Base-by-base conservation (phyloP, 139 green algal species). In the Chloropicon primus region DNA sequence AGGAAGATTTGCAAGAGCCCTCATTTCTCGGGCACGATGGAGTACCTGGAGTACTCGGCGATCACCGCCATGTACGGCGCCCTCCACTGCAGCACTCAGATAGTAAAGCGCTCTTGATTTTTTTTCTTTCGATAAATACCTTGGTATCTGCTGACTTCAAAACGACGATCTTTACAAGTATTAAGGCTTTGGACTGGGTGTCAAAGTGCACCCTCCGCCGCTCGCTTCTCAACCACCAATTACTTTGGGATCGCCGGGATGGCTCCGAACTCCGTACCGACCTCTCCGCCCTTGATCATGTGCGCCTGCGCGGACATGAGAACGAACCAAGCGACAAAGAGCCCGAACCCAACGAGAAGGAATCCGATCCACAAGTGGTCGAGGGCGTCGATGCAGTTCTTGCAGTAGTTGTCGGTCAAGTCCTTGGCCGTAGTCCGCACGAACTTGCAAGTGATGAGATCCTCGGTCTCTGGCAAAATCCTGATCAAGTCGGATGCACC, bases 41-140 rank as follows among this genome's bases (percentile, higher is more conserved):
- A 91, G 81, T 84, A 89, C 73, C 88, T 96, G n/a, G 88, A 94
- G 73, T 97, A 92, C 85, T 86, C 79, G 0, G 90, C 88, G 78
- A 94, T 96, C 81, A 96, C 92, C 1, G 91, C 85, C 71, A 98
- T 98, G 93, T 98, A 98, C 75, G 93, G 93, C 71, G 90, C 88
- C 0, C 90, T 96, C 74, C 93, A 98, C 84, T 98, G 93, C 85
- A 89, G 85, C 77, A 91, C 83, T 27, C 93, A 98, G 84, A 90
- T 97, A 5, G 41, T 62, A 17, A 62, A n/a, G 41, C 5, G 41
- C 10, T 62, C 41, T 17, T 62, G 41, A 62, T 5, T 62, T 62
- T 5, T 62, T 62, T 62, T 62, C 41, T 62, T 62, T 62, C n/a
- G n/a, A n/a, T n/a, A n/a, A n/a, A n/a, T n/a, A n/a, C n/a, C n/a